A percentile compares a stretch with the other conserved stretches of the same genome.
phyloP scores from a whole-genome alignment of 495 filamentous ascomycete genomes.

The Parathielavia hyrcaniae region DNA sequence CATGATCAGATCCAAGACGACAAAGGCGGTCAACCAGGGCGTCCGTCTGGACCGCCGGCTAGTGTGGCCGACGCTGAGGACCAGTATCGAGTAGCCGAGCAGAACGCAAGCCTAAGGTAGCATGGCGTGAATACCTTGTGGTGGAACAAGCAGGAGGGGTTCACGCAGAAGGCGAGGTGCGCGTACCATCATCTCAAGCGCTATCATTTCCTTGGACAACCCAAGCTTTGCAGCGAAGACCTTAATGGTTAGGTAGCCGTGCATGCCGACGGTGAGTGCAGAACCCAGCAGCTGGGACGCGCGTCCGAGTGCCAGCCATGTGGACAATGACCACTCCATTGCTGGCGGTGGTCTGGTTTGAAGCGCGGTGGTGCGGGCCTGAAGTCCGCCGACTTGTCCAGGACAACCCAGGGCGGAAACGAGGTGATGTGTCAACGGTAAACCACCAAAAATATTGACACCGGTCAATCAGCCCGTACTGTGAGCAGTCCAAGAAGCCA shows the following conservation, averaged over 20 bases:
- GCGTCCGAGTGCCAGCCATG: slow-evolving; percentile 34
- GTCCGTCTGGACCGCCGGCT: slow-evolving; percentile 25
- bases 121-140: slow-evolving; percentile 11
- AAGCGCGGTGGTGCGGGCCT: neutral
- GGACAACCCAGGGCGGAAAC: slow-evolving; percentile 1
- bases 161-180: neutral
- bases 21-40: slow-evolving; percentile 23
- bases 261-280: slow-evolving; percentile 28
- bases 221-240: slow-evolving; percentile 27
- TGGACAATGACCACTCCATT: slow-evolving; percentile 32
- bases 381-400: slow-evolving; percentile 21
- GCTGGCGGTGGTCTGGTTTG: slow-evolving; percentile 6
- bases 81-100: slow-evolving; percentile 34
- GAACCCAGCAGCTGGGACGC: slow-evolving; percentile 29
- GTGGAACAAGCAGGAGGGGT: neutral
- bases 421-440: neutral
- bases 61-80: slow-evolving; percentile 30
- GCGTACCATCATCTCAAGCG: slow-evolving; percentile 38
- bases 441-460: neutral
- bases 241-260: slow-evolving; percentile 35
- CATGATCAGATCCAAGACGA: slow-evolving; percentile 30
- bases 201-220: slow-evolving; percentile 27
- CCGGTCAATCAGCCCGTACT: neutral
- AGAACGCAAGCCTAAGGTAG: slow-evolving; percentile 32
- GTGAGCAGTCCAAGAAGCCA: neutral